Conservation (phyloP, 2,329 filamentous ascomycete species). For the Phyllosticta citrichinensis region DNA sequence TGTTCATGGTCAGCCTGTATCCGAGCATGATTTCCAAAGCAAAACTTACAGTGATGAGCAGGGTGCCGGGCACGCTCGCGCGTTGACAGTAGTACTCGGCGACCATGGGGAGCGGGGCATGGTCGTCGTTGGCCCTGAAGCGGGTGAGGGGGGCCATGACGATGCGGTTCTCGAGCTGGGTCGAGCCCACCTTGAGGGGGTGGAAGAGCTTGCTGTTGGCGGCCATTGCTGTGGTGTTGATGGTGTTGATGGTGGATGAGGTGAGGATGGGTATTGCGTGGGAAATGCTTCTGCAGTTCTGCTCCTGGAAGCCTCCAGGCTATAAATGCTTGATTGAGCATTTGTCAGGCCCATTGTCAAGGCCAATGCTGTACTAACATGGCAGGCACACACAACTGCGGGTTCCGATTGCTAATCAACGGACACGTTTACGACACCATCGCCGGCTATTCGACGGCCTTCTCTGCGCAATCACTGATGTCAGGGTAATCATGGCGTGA, state of each 20-base stretch:
- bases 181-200: conserved; percentile 19
- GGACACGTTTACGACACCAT: not conserved
- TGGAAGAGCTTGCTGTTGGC: conserved; percentile 17
- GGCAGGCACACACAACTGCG: not conserved
- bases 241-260: too few relatives aligned
- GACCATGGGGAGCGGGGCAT: conserved; percentile 34
- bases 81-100: conserved; percentile 24
- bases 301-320: not conserved
- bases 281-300: too few relatives aligned
- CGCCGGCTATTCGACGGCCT: not conserved
- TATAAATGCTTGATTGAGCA: not conserved
- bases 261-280: too few relatives aligned
- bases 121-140: conserved; percentile 36
- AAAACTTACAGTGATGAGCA: conserved; percentile 18
- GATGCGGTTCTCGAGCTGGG: conserved; percentile 19
- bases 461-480: not conserved
- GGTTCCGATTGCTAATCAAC: not conserved
- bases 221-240: not conserved
- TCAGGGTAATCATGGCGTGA: too few relatives aligned
- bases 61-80: conserved; percentile 20
- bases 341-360: not conserved
- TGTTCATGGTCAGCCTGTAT: too few relatives aligned
- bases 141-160: conserved; percentile 25
- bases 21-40: too few relatives aligned
- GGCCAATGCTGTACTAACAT: not conserved